Base-by-base conservation (phyloP, 352 stramenopile species). In the Phytopythium cucurbitacearum region DNA sequence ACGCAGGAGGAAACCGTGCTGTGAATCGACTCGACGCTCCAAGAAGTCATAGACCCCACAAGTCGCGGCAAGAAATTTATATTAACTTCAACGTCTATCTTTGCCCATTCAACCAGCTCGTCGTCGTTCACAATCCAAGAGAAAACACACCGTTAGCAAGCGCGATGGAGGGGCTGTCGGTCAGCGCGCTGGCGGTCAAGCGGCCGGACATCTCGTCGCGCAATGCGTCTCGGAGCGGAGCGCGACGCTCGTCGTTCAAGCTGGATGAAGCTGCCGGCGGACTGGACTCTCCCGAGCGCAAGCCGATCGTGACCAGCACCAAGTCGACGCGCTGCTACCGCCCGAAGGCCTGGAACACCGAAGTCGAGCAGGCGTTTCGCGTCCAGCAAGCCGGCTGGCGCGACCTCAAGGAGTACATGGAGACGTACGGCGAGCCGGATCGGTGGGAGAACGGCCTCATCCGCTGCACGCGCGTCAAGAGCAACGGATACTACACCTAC, bases 401-500 rank as follows among this genome's bases (percentile, higher is more conserved):
- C 5, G 83, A 93, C 48, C 63, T 91, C 44, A 89, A 88, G 45
- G 80, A 91, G 65, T 91, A 93, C 65, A 85, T 81, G 66, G 73
- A 87, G 56, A 83, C 70, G 32, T 88, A 90, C 42, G 80, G 80
- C 15, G 65, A 89, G 42, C 82, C 77, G 3, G 76, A 90, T 16
- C 77, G 77, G 46, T 90, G 80, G 79, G 59, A 78, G 21, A 92
- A 90, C 38, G 79, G 78, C 11, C 87, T 76, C 53, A 80, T 91
- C 51, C 79, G 78, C 11, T 92, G 79, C 66, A 92, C 81, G 7
- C 75, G 81, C 38, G 81, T 90, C 40, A 90, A 92, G 56, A 83
- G 71, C 59, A 92, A 87, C 48, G 79, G 81, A 13, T 92, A 87
- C 61, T 92, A 88, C 59, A 91, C 81, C 1, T 92, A 92, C 56